Base-by-base conservation (phyloP, 1,139 yeast genomes). In the Lodderomyces parapsilosis region DNA sequence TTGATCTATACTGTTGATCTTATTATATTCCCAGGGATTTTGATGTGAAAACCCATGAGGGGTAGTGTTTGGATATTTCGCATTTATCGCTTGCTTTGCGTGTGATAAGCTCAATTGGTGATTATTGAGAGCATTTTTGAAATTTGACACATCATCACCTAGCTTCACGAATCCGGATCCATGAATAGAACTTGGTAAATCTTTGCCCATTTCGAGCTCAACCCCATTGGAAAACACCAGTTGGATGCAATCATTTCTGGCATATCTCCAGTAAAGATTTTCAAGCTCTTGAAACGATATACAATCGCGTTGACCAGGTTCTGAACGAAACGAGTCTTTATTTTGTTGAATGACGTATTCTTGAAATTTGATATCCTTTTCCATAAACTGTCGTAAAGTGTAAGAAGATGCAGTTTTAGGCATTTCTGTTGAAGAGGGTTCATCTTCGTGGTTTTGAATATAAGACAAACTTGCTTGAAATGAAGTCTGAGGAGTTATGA, bases 321-420 rank as follows among this genome's bases (percentile, higher is more conserved):
- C 36, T n/a, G 49, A 50, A 38, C 54, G 54, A 43, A 64, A 60
- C 7, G 36, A 28, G 4, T 31, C 36, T 5, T 46, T 43, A 39
- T 62, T 55, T n/a, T 53, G 50, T 37, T 53, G 59, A 15, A 65
- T 53, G 7, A 68, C 48, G 44, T 54, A 65, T 39, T 65, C 70
- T 49, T 67, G 72, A 42, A 74, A 71, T 43, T 65, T 67, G 28
- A 65, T 54, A 45, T 79, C 79, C 45, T 76, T 75, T 39, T 78
- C 82, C 62, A 72, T 69, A 54, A 75, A 79, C 47, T 80, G 81
- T 41, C 73, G 60, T 45, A 81, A 59, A 13, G 74, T 71, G 56
- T 76, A 78, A 3, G 71, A 54, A 0, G 80, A 71, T 0, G 80
- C 71, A 45, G 36, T 33, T 27, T 67, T 62, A 8, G 62, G 59